phyloP scores from a whole-genome alignment of 2,329 filamentous ascomycete genomes.

The Berkeleyomyces basicola region DNA sequence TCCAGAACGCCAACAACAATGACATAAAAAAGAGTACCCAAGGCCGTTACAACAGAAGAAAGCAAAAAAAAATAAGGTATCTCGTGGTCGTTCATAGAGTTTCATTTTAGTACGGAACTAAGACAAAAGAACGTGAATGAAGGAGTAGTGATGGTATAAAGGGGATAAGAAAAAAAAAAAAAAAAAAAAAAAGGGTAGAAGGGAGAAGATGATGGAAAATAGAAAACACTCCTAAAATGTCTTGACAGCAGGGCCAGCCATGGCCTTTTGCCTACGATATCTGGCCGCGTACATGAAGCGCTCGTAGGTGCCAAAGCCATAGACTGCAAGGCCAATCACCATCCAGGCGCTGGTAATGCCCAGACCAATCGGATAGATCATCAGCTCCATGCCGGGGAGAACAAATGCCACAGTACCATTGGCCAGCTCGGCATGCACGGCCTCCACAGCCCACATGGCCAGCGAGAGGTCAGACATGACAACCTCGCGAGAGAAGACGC shows the following conservation, averaged over 20 bases:
- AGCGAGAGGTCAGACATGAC: constrained; percentile 33
- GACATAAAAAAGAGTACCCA: background rate
- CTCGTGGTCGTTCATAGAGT: background rate
- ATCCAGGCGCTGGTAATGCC: constrained; percentile 49
- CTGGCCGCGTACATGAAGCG: constrained; percentile 49
- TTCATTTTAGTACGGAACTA: background rate
- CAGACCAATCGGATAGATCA: constrained; percentile 55
- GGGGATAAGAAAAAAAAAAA: background rate
- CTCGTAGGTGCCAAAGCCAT: constrained; percentile 49
- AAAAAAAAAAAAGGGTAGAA: background rate
- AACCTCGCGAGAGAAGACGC: constrained; percentile 46
- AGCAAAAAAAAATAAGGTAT: background rate
- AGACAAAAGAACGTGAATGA: background rate
- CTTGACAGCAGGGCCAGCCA: constrained; percentile 3
- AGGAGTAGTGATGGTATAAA: background rate
- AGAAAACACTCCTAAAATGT: constrained; percentile 8
- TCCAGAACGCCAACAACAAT: background rate
- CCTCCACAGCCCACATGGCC: constrained; percentile 34
- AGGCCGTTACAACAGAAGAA: background rate
- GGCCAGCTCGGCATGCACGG: constrained; percentile 27
- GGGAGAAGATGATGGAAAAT: background rate
- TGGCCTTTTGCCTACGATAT: constrained; percentile 24
- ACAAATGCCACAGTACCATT: constrained; percentile 47
- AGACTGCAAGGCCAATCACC: constrained; percentile 35
- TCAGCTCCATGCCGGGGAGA: constrained; percentile 48